Conservation (phyloP, 768 basidiomycete genomes). For the Paxillus rubicundulus region DNA sequence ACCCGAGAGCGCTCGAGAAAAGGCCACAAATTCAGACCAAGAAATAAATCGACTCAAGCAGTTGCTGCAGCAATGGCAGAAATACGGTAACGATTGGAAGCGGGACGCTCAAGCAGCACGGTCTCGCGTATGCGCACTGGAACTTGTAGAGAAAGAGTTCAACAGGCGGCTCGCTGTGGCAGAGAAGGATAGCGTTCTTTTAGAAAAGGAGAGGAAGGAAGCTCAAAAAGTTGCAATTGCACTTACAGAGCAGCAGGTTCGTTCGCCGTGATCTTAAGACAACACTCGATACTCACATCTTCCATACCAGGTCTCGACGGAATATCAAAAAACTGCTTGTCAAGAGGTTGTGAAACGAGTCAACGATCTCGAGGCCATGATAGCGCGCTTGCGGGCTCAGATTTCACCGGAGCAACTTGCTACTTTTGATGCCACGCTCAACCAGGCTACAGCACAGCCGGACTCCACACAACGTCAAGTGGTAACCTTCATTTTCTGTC, state of each 20-base stretch:
- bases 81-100: slow-evolving; percentile 25
- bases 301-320: slow-evolving; percentile 9
- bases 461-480: background rate
- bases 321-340: slow-evolving; percentile 10
- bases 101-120: slow-evolving; percentile 17
- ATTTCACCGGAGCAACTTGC: slow-evolving; percentile 20
- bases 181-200: slow-evolving; percentile 7
- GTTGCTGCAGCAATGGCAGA: slow-evolving; percentile 24
- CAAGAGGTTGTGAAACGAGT: slow-evolving; percentile 13
- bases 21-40: slow-evolving; percentile 12
- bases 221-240: slow-evolving; percentile 7
- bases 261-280: slow-evolving; percentile 6
- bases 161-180: slow-evolving; percentile 7
- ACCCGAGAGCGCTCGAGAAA: slow-evolving; percentile 7
- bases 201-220: slow-evolving; percentile 16
- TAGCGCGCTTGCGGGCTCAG: slow-evolving; percentile 16
- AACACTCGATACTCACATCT: background rate
- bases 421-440: slow-evolving; percentile 7
- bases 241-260: slow-evolving; percentile 23
- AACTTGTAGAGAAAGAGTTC: slow-evolving; percentile 10
- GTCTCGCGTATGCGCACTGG: slow-evolving; percentile 10
- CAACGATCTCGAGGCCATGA: slow-evolving; percentile 15
- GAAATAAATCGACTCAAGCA: slow-evolving; percentile 19
- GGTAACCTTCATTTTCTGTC: slow-evolving; percentile 7
- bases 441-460: background rate